Percentiles rank a stretch among this genome's conserved stretches.
phyloP scores from a whole-genome alignment of 2,329 filamentous ascomycete species.

The Fusarium pilosicola region DNA sequence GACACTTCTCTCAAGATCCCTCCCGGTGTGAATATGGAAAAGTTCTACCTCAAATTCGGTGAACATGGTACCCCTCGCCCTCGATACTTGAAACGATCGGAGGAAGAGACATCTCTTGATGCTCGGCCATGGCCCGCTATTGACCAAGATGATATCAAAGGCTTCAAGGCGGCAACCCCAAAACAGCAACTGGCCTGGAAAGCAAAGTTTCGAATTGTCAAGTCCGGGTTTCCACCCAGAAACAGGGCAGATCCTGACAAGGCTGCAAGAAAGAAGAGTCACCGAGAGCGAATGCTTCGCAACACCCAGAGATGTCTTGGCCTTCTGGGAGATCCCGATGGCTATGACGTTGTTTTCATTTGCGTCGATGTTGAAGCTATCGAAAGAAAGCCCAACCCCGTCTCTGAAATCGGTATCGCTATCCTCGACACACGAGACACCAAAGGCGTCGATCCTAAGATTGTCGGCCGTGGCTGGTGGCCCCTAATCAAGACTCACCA shows the following conservation, averaged over 20 bases:
- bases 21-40: slow-evolving; percentile 56
- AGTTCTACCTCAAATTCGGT: slow-evolving; percentile 71
- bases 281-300: slow-evolving; percentile 65
- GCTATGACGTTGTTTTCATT: slow-evolving; percentile 67
- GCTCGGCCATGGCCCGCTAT: slow-evolving; percentile 50
- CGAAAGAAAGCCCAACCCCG: slow-evolving; percentile 70
- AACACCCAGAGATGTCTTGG: slow-evolving; percentile 77
- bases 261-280: slow-evolving; percentile 61
- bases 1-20: slow-evolving; percentile 68
- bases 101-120: slow-evolving; percentile 52
- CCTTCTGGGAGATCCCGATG: slow-evolving; percentile 50
- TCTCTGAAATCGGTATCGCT: slow-evolving; percentile 90
- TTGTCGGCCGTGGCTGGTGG: slow-evolving; percentile 73
- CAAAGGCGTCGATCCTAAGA: slow-evolving; percentile 65
- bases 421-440: slow-evolving; percentile 77
- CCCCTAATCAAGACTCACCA: slow-evolving; percentile 75
- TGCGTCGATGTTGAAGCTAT: slow-evolving; percentile 85
- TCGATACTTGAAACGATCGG: slow-evolving; percentile 71
- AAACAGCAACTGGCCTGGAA: slow-evolving; percentile 30
- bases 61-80: slow-evolving; percentile 70
- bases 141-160: slow-evolving; percentile 46
- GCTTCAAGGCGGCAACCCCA: slow-evolving; percentile 42
- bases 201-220: slow-evolving; percentile 37
- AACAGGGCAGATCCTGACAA: slow-evolving; percentile 54
- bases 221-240: slow-evolving; percentile 29